These are phyloP conservation scores for Sporothrix brunneoviolacea DNA, from an alignment of 2,329 filamentous ascomycete genomes.

Conservation along the genomic window DNA sequence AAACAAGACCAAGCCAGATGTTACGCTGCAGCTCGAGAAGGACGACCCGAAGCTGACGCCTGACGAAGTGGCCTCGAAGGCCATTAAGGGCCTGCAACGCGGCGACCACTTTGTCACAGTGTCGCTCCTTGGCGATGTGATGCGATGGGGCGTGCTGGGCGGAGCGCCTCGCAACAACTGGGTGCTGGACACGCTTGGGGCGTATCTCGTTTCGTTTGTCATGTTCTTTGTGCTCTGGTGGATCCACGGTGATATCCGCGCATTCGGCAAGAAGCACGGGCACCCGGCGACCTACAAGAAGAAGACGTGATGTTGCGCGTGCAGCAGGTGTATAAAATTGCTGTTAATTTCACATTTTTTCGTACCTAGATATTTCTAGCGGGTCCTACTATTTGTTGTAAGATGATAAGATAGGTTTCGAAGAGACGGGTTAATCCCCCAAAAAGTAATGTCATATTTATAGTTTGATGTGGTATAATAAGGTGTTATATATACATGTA, in stretches of 20 bases:
- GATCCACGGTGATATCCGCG: constrained; percentile 51
- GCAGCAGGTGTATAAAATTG: too few species aligned
- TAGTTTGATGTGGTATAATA: too few species aligned
- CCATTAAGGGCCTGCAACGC: constrained; percentile 68
- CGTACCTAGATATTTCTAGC: too few species aligned
- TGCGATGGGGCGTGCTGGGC: constrained; percentile 58
- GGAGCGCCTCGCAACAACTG: constrained; percentile 52
- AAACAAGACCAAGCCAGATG: constrained; percentile 68
- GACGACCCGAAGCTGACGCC: constrained; percentile 74
- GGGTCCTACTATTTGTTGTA: too few species aligned
- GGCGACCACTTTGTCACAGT: constrained; percentile 77
- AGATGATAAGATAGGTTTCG: too few species aligned
- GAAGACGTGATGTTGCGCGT: constrained; percentile 21
- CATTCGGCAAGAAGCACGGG: constrained; percentile 50
- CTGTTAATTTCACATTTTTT: too few species aligned
- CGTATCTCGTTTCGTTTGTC: constrained; percentile 45
- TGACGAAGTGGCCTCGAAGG: constrained; percentile 63
- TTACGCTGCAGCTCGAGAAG: constrained; percentile 74
- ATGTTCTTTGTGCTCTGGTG: constrained; percentile 53
- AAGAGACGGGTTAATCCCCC: too few species aligned
- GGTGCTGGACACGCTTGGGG: constrained; percentile 52
- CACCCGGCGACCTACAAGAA: constrained; percentile 46
- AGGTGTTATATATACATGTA: neutral
- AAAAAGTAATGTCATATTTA: too few species aligned
- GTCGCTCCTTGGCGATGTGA: constrained; percentile 61